Evolutionary conservation across 176 grass and related monocot species (phyloP).

Genomic region (Urochloa ruziziensis): DNA sequence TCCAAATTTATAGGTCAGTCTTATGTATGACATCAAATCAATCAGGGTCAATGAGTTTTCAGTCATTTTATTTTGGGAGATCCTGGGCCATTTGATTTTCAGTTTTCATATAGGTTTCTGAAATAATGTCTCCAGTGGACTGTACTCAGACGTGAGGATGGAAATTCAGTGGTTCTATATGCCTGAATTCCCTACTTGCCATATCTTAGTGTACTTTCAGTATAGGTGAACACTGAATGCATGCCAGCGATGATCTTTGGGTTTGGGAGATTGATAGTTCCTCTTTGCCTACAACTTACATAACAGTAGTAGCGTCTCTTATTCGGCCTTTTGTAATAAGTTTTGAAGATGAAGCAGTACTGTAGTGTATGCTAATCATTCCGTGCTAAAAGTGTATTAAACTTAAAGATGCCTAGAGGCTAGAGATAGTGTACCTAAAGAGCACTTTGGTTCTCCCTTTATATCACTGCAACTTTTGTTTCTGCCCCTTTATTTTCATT

Average conservation of each 20-base stretch:
- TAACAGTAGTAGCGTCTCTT: neutral
- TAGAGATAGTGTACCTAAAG: conserved; percentile 28
- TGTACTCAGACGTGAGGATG: neutral
- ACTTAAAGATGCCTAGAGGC: neutral
- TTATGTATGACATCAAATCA: neutral
- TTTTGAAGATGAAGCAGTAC: conserved; percentile 14
- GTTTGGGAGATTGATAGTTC: conserved; percentile 8
- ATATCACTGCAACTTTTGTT: conserved; percentile 12
- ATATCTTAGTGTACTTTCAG: neutral
- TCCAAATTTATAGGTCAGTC: neutral
- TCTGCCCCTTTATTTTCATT: conserved; percentile 6
- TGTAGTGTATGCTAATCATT: neutral
- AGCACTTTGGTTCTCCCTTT: conserved; percentile 1
- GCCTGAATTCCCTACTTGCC: neutral
- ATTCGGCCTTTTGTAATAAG: neutral
- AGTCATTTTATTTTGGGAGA: neutral
- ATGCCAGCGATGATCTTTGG: neutral
- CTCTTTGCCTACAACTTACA: conserved; percentile 17
- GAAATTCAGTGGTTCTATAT: neutral
- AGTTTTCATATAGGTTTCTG: neutral
- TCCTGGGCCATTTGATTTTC: neutral
- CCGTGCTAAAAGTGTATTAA: neutral
- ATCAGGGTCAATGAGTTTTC: neutral
- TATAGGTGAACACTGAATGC: conserved; percentile 22
- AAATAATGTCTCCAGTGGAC: neutral